Evolutionary conservation across 305 asterid species (phyloP), one percentile per base, ranked within the genome.

Genomic region (Ilex paraguariensis): DNA sequence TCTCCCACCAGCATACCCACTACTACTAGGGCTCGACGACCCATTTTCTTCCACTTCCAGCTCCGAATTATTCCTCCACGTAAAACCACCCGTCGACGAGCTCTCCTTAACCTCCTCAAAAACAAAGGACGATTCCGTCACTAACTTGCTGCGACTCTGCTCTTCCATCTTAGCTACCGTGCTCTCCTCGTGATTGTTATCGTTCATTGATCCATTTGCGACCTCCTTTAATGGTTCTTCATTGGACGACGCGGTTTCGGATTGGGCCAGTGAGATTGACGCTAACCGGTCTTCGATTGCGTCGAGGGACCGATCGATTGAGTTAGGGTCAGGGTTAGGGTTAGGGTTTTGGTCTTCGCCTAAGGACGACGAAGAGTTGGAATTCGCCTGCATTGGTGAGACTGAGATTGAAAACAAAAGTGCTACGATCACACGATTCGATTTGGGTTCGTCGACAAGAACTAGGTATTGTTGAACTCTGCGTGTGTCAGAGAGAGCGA

Each of bases 1-100:
- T 78, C 79, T 81, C 81, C 81, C 97, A 31, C 89, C 97, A 3
- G 95, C 97, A 67, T 90, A 93, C 9, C 96, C 97, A 63, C 97
- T 90, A 70, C 97, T 90, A 68, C 95, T 82, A 42, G 95, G 95
- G 67, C 95, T 88, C 72, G 79, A 57, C 49, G 79, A 82, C 73
- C 71, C 84, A 63, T 83, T 95, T 62, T 61, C 67, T 70, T 86
- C 95, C 7, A 30, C 60, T 59, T 79, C 91, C 14, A 53, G 78
- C 70, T 82, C 89, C 4, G 71, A 65, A 61, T 39, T 71, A 66
- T 72, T 73, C 76, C 84, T 74, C 95, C 90, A 80, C 75, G 40
- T 32, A 11, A n/a, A 14, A 4, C 31, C 58, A 10, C 10, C 53
- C 52, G 64, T 67, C 10, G 88, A 75, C 31, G 70, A 60, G 64